These are phyloP conservation scores for Fusarium sp. DNA, from an alignment of 2,329 filamentous ascomycete genomes.

Conservation along the genomic window DNA sequence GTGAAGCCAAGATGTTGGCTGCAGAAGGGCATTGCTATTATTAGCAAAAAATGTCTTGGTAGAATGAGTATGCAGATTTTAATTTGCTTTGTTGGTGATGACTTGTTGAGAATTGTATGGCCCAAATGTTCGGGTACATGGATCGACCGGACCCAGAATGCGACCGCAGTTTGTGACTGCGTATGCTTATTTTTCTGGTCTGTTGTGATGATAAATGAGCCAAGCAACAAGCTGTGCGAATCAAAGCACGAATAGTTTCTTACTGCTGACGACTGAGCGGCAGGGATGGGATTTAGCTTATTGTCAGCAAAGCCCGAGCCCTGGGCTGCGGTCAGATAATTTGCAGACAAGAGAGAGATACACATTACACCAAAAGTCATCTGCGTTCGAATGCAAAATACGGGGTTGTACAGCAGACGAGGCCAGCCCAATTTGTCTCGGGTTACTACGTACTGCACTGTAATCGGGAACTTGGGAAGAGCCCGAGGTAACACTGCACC, in stretches of 20 bases:
- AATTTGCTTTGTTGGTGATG: background rate
- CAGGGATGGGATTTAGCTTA: slow-evolving; percentile 1
- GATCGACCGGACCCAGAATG: slow-evolving; percentile 13
- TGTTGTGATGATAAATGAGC: background rate
- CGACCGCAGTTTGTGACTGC: background rate
- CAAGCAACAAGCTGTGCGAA: slow-evolving; percentile 1
- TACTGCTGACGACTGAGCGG: background rate
- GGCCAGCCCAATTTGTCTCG: background rate
- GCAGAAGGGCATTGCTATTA: slow-evolving; percentile 6
- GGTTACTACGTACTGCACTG: background rate
- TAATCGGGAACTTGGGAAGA: background rate
- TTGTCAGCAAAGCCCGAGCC: background rate
- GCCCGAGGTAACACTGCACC: slow-evolving; percentile 9
- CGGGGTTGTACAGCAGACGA: slow-evolving; percentile 14
- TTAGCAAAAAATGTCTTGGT: slow-evolving; percentile 8
- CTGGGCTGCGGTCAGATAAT: slow-evolving; percentile 4
- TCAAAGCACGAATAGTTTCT: background rate
- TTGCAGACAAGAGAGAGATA: background rate
- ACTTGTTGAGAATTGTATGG: background rate
- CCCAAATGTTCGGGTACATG: background rate
- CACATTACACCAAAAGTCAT: background rate
- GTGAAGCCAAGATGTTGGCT: slow-evolving; percentile 1
- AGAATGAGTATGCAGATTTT: background rate
- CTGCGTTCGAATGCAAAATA: background rate
- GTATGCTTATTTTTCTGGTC: background rate